Percentiles rank a stretch among this genome's conserved stretches.
Evolutionary conservation across 768 basidiomycete species (phyloP).

Genomic region (Termitomyces sp.): DNA sequence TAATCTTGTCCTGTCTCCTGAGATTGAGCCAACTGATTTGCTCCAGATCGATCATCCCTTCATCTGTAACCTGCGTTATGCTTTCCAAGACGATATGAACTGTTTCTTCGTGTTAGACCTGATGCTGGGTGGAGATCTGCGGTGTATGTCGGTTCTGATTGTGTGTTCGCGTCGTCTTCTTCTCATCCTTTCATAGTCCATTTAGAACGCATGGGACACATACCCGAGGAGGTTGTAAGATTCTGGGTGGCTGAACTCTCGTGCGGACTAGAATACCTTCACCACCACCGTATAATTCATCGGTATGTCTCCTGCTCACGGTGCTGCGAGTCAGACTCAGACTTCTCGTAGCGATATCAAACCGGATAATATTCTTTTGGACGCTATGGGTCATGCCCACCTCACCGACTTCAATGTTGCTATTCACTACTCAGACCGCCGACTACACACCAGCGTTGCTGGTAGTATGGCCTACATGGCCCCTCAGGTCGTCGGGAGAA

Average conservation of each 20-base stretch:
- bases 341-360: slow-evolving; percentile 72
- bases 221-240: slow-evolving; percentile 67
- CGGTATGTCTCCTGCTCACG: slow-evolving; percentile 50
- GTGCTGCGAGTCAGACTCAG: slow-evolving; percentile 5
- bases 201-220: slow-evolving; percentile 61
- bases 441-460: slow-evolving; percentile 88
- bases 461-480: slow-evolving; percentile 99
- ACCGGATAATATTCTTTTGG: slow-evolving; percentile 95
- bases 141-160: slow-evolving; percentile 52
- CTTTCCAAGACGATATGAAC: slow-evolving; percentile 96
- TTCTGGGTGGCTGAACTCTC: slow-evolving; percentile 92
- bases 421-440: slow-evolving; percentile 90
- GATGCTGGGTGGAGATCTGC: slow-evolving; percentile 92
- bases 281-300: slow-evolving; percentile 89
- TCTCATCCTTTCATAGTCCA: slow-evolving; percentile 52
- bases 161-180: background rate
- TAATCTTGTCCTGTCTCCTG: slow-evolving; percentile 1
- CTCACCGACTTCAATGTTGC: slow-evolving; percentile 99
- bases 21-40: slow-evolving; percentile 4
- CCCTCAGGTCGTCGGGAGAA: slow-evolving; percentile 88
- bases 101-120: slow-evolving; percentile 98
- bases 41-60: slow-evolving; percentile 82
- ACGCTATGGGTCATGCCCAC: slow-evolving; percentile 91
- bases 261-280: slow-evolving; percentile 83
- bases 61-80: slow-evolving; percentile 86